Base-by-base conservation (phyloP, 1,284 basidiomycete species). In the Sporisorium exsertum region DNA sequence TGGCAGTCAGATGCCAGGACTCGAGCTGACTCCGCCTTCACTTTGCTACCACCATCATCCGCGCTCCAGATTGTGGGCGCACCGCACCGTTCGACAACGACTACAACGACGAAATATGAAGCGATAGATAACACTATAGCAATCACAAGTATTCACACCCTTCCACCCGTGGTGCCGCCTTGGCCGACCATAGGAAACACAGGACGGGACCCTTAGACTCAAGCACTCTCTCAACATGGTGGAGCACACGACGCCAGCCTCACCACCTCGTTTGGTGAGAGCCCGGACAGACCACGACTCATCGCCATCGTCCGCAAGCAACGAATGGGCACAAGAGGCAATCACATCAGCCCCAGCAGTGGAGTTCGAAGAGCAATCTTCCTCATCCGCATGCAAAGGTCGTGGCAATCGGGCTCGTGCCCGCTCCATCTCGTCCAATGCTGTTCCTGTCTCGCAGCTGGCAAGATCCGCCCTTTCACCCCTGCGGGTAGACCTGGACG, bases 341-440 rank as follows among this genome's bases (percentile, higher is more conserved):
- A 33, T 43, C 16, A 29, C 40, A 8, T 32, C 29, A 15, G 6
- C 49, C 8, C 24, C 49, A 10, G 32, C 54, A 24, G 20, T 26
- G 27, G 58, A 32, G 16, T 27, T 51, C 24, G 54, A 52, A 26
- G 46, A 32, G 13, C 58, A 58, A 26, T 13, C 61, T 37, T 76
- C 67, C 13, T 63, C 68, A 2, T 71, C 73, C 3, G 55, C 68
- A 13, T 59, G 68, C 16, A 71, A 67, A 47, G 69, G 61, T n/a
- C 55, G 58, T 7, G 52, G 52, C 27, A 58, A 54, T 13, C 69
- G 69, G 1, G 62, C 63, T 16, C 69, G 74, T 3, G 51, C 69
- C n/a, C 69, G 74, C 32, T 77, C 74, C 47, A 65, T 77, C 26
- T 77, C 73, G 15, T 76, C 74, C 37, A 59, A 69, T 37, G 65